Conservation (phyloP, 352 stramenopile species). For the Phytophthora pseudosyringae region DNA sequence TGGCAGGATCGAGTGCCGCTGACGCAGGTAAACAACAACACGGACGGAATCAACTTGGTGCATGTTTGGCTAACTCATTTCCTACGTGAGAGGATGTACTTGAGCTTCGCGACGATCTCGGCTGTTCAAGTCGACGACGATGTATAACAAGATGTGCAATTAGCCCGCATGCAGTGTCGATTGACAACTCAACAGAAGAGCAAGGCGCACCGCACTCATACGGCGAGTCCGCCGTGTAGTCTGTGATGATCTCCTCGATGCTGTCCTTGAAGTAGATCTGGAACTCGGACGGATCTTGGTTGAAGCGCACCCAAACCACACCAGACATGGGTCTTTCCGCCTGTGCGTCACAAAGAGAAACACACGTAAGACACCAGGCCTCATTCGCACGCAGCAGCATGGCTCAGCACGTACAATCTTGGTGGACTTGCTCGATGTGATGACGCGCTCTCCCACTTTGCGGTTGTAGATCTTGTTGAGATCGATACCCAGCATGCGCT, state of each 20-base stretch:
- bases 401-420: slow-evolving; percentile 77
- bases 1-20: not conserved
- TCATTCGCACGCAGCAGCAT: slow-evolving; percentile 3
- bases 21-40: slow-evolving; percentile 1
- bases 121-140: slow-evolving; percentile 43
- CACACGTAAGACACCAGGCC: slow-evolving; percentile 6
- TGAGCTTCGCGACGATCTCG: slow-evolving; percentile 91
- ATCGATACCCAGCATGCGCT: slow-evolving; percentile 88
- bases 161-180: slow-evolving; percentile 10
- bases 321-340: slow-evolving; percentile 87
- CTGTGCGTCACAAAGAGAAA: slow-evolving; percentile 35
- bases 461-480: slow-evolving; percentile 92
- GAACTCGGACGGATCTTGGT: slow-evolving; percentile 85
- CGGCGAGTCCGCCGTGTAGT: slow-evolving; percentile 89
- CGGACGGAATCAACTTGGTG: not conserved
- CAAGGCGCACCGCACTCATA: slow-evolving; percentile 85
- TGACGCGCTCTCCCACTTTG: slow-evolving; percentile 90
- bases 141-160: slow-evolving; percentile 17
- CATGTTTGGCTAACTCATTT: slow-evolving; percentile 45
- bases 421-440: slow-evolving; percentile 89
- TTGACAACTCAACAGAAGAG: not conserved
- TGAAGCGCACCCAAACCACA: slow-evolving; percentile 88
- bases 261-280: slow-evolving; percentile 91
- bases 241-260: slow-evolving; percentile 89
- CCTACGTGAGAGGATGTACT: slow-evolving; percentile 89